Conservation (phyloP, 2,329 filamentous ascomycete genomes). For the Triangularia verruculosa region DNA sequence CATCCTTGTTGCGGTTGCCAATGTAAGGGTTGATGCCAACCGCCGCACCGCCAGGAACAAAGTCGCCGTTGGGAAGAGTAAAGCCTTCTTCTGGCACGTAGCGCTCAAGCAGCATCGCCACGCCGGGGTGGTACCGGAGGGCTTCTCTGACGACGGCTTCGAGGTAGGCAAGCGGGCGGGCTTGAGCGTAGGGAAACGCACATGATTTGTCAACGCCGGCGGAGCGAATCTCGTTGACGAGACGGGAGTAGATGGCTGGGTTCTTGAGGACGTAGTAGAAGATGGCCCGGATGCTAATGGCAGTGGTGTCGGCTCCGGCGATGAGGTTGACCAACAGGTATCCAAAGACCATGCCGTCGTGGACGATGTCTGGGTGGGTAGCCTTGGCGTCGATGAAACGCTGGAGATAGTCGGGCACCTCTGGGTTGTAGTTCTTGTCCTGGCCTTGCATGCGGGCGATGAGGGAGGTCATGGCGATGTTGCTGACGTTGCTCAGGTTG, state of each 20-base stretch:
- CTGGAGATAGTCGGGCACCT: conserved; percentile 48
- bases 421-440: conserved; percentile 14
- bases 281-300: conserved; percentile 57
- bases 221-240: conserved; percentile 54
- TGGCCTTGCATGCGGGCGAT: conserved; percentile 15
- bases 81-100: conserved; percentile 26
- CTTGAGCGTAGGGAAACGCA: conserved; percentile 22
- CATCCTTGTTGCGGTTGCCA: conserved; percentile 34
- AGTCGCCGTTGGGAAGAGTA: conserved; percentile 19
- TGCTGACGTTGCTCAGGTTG: conserved; percentile 28
- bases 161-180: conserved; percentile 36
- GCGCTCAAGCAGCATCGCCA: conserved; percentile 28
- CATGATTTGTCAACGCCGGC: conserved; percentile 31
- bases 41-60: conserved; percentile 20
- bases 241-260: conserved; percentile 43
- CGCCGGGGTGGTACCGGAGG: conserved; percentile 41
- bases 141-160: conserved; percentile 39
- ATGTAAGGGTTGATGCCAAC: conserved; percentile 40
- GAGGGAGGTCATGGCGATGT: conserved; percentile 30
- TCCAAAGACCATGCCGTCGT: conserved; percentile 25
- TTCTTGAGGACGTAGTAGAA: conserved; percentile 62
- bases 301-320: conserved; percentile 62
- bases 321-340: conserved; percentile 26
- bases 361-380: conserved; percentile 55
- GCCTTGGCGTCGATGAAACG: conserved; percentile 56